phyloP scores from a whole-genome alignment of 23 red algal genomes.

The Gracilaria vermiculophylla region DNA sequence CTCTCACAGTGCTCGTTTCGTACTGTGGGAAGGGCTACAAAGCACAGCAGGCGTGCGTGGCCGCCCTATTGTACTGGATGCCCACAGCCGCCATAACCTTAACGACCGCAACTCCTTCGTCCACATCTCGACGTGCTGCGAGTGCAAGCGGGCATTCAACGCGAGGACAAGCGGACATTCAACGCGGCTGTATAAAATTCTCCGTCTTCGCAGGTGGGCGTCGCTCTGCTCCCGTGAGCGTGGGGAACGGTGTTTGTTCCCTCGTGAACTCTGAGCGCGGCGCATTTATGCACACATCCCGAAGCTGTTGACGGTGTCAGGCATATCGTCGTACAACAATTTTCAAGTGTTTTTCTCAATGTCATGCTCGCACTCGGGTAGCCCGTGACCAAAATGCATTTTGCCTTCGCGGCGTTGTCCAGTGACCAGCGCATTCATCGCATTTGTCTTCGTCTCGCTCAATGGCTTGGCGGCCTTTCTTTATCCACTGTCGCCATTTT shows the following conservation, averaged over 20 bases:
- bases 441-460: conserved; percentile 6
- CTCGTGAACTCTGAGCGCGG: not conserved
- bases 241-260: not conserved
- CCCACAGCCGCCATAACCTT: no score
- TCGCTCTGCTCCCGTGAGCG: not conserved
- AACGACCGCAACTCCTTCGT: no score
- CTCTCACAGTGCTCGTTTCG: no score
- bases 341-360: not conserved
- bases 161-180: no score
- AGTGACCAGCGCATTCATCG: conserved; percentile 1
- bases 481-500: conserved; percentile 47
- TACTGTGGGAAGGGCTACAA: no score
- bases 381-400: not conserved
- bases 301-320: not conserved
- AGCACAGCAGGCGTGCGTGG: no score
- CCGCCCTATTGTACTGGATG: no score
- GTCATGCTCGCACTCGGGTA: conserved; percentile 9
- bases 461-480: conserved; percentile 56
- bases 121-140: no score
- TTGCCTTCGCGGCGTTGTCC: conserved; percentile 14
- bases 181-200: not conserved
- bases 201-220: not conserved
- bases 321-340: not conserved
- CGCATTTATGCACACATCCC: not conserved
- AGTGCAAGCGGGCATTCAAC: no score